These are phyloP conservation scores for Porogramme epimiltina DNA, from an alignment of 1,284 basidiomycete genomes.

Conservation along the genomic window DNA sequence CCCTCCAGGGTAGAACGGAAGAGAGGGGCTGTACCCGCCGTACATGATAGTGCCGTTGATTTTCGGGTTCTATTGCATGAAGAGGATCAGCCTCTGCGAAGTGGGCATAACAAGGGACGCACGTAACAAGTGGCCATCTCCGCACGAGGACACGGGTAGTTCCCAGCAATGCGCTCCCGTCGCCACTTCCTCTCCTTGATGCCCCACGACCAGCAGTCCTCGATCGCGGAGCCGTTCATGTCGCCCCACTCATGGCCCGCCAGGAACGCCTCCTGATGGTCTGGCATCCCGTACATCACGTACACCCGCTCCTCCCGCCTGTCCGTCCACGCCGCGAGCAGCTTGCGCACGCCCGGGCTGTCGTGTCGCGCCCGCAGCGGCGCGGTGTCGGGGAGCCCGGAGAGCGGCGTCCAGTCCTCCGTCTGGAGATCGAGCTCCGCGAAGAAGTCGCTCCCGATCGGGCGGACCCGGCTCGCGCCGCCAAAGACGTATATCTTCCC, in stretches of 20 bases:
- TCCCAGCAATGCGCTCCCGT: slow-evolving; percentile 39
- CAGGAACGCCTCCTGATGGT: slow-evolving; percentile 31
- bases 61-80: too few relatives aligned
- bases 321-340: slow-evolving; percentile 36
- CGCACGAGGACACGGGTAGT: slow-evolving; percentile 38
- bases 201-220: slow-evolving; percentile 46
- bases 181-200: slow-evolving; percentile 37
- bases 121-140: too few relatives aligned
- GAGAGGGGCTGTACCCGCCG: too few relatives aligned
- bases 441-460: slow-evolving; percentile 28
- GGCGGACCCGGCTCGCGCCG: slow-evolving; percentile 18
- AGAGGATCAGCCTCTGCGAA: too few relatives aligned
- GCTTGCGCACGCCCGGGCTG: slow-evolving; percentile 33
- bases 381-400: slow-evolving; percentile 11
- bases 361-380: slow-evolving; percentile 14
- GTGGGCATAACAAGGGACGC: too few relatives aligned
- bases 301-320: slow-evolving; percentile 31
- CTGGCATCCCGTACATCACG: slow-evolving; percentile 39
- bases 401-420: slow-evolving; percentile 23
- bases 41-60: too few relatives aligned
- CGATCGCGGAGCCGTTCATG: slow-evolving; percentile 30
- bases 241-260: slow-evolving; percentile 29
- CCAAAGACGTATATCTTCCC: slow-evolving; percentile 32
- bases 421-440: slow-evolving; percentile 28
- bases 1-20: too few relatives aligned